Conservation (phyloP, 2,329 filamentous ascomycete species). For the Penicillium sp. region DNA sequence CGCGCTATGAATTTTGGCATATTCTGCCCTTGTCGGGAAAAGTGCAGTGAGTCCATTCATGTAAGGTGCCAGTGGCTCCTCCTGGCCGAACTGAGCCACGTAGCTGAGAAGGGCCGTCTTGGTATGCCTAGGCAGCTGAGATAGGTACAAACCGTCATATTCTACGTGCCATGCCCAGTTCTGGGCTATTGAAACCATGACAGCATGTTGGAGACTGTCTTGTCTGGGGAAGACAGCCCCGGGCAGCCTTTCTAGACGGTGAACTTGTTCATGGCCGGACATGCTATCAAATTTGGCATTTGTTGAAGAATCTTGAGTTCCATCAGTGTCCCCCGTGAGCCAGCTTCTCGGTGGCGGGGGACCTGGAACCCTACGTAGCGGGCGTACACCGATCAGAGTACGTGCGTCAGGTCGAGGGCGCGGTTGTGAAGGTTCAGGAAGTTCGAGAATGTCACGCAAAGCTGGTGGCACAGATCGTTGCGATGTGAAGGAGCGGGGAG, state of each 20-base stretch:
- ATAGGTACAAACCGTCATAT: constrained; percentile 58
- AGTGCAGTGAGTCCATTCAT: constrained; percentile 52
- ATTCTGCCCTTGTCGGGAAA: constrained; percentile 37
- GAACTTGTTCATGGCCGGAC: constrained; percentile 14
- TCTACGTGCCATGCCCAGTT: constrained; percentile 59
- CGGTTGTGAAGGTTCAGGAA: constrained; percentile 46
- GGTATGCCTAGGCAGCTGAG: constrained; percentile 52
- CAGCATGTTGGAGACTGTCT: constrained; percentile 51
- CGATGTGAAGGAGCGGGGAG: constrained; percentile 21
- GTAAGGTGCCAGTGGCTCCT: constrained; percentile 37
- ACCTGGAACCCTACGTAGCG: constrained; percentile 42
- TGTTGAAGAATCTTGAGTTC: background rate
- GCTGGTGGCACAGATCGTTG: constrained; percentile 47
- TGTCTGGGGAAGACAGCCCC: constrained; percentile 38
- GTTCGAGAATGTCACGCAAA: constrained; percentile 45
- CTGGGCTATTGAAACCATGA: constrained; percentile 55
- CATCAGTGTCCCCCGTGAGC: constrained; percentile 30
- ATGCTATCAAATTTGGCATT: background rate
- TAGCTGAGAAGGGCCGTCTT: constrained; percentile 59
- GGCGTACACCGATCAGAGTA: constrained; percentile 33
- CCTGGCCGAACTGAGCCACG: constrained; percentile 51
- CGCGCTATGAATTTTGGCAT: constrained; percentile 1
- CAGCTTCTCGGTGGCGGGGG: constrained; percentile 50
- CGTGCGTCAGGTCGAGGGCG: constrained; percentile 40
- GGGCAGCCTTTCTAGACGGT: constrained; percentile 42